Percentiles rank a stretch among this genome's conserved stretches.
These are phyloP conservation scores for Plasmodium falciparum DNA, from an alignment of 169 alveolate species.

Conservation along the genomic window DNA sequence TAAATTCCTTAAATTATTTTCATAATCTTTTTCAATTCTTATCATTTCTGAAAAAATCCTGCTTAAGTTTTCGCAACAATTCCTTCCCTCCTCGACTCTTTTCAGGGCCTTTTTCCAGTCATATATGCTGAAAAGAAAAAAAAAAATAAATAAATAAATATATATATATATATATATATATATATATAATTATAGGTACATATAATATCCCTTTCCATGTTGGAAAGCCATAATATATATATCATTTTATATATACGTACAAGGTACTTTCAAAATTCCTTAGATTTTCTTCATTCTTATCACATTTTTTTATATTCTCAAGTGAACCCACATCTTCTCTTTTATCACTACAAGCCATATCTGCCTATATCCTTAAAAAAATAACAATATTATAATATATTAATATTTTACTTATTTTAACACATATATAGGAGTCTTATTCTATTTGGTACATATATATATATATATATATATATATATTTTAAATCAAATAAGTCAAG, in stretches of 20 bases:
- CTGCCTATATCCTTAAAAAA: background rate
- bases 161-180: background rate
- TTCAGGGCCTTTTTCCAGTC: constrained; percentile 58
- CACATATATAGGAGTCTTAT: too few species aligned
- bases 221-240: background rate
- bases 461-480: too few species aligned
- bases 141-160: background rate
- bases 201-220: background rate
- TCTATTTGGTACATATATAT: too few species aligned
- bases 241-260: constrained; percentile 10
- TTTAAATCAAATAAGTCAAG: too few species aligned
- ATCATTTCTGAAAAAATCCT: constrained; percentile 24
- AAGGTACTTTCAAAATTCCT: constrained; percentile 46
- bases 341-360: constrained; percentile 9
- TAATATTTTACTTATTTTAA: too few species aligned
- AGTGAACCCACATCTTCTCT: constrained; percentile 4
- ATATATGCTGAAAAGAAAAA: constrained; percentile 15
- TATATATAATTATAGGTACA: background rate
- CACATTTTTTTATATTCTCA: constrained; percentile 18
- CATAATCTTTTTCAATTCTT: constrained; percentile 63
- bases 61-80: constrained; percentile 35
- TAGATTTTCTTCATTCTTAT: constrained; percentile 10
- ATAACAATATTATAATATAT: too few species aligned
- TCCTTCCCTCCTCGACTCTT: constrained; percentile 71
- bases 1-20: constrained; percentile 24